These are phyloP conservation scores for Hyphopichia burtonii DNA, from an alignment of 1,139 yeast genomes.

Conservation along the genomic window DNA sequence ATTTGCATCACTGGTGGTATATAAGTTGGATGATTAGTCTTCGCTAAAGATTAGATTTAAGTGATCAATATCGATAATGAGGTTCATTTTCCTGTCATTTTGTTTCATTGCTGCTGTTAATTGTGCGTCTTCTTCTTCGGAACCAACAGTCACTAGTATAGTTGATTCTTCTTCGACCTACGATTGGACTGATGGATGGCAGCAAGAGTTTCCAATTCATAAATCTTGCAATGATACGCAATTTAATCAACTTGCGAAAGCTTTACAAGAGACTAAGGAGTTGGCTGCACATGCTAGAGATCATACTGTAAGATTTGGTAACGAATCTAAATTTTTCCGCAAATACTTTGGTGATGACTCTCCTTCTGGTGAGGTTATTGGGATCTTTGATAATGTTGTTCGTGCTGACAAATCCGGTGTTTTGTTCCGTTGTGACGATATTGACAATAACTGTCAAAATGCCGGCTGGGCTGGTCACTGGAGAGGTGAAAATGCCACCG, in stretches of 20 bases:
- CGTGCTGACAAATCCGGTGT: conserved; percentile 25
- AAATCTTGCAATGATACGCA: conserved; percentile 19
- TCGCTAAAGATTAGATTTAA: too few relatives aligned
- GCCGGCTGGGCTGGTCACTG: conserved; percentile 37
- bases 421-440: conserved; percentile 33
- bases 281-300: conserved; percentile 24
- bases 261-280: conserved; percentile 15
- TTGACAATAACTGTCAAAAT: conserved; percentile 28
- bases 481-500: conserved; percentile 31
- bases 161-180: conserved; percentile 5
- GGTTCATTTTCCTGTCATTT: too few relatives aligned
- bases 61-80: too few relatives aligned
- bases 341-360: conserved; percentile 29
- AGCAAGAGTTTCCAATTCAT: conserved; percentile 16
- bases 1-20: too few relatives aligned
- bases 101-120: background rate
- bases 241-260: conserved; percentile 16
- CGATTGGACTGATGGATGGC: conserved; percentile 17
- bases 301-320: conserved; percentile 22
- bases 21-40: too few relatives aligned
- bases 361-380: conserved; percentile 29
- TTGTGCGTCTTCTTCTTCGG: conserved; percentile 1
- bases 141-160: conserved; percentile 1
- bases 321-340: conserved; percentile 18
- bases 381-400: conserved; percentile 25